Conservation (phyloP, 805 yeast species). For the Nakazawaea laoshanensis region DNA sequence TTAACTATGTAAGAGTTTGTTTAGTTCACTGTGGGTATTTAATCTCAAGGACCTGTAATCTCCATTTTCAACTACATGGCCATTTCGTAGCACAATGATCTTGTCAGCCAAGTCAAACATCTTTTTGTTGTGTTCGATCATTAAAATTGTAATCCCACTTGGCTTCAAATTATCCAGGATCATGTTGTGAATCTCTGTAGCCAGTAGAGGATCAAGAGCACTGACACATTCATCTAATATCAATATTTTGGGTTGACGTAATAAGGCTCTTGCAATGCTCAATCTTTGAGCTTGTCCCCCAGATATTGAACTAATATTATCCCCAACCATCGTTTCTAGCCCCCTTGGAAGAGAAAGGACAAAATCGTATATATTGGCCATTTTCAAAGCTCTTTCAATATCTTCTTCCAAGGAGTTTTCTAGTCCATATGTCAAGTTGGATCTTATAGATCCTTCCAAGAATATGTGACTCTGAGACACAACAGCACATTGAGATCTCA, state of each 20-base stretch:
- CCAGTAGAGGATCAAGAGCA: constrained; percentile 64
- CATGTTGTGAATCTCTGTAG: constrained; percentile 39
- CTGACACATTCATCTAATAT: constrained; percentile 89
- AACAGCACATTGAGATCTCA: constrained; percentile 50
- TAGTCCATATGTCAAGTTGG: constrained; percentile 62
- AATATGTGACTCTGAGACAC: constrained; percentile 73
- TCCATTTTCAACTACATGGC: constrained; percentile 40
- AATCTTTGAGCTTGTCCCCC: constrained; percentile 90
- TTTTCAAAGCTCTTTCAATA: constrained; percentile 29
- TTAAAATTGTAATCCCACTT: constrained; percentile 33
- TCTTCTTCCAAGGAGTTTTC: constrained; percentile 18
- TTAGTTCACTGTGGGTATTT: constrained; percentile 10
- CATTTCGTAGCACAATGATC: constrained; percentile 39
- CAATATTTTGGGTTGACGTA: constrained; percentile 56
- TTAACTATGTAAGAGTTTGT: not conserved
- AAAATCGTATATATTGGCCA: constrained; percentile 46
- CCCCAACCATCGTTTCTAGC: constrained; percentile 51
- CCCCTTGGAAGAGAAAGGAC: constrained; percentile 48
- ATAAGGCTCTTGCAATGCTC: constrained; percentile 73
- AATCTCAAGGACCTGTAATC: constrained; percentile 12
- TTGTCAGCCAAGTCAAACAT: constrained; percentile 54
- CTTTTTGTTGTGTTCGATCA: constrained; percentile 69
- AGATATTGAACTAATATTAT: constrained; percentile 42
- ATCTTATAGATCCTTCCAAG: constrained; percentile 65
- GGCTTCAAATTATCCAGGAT: constrained; percentile 26